These are phyloP conservation scores for Penicillium silybi DNA, from an alignment of 495 filamentous ascomycete species.

Conservation along the genomic window DNA sequence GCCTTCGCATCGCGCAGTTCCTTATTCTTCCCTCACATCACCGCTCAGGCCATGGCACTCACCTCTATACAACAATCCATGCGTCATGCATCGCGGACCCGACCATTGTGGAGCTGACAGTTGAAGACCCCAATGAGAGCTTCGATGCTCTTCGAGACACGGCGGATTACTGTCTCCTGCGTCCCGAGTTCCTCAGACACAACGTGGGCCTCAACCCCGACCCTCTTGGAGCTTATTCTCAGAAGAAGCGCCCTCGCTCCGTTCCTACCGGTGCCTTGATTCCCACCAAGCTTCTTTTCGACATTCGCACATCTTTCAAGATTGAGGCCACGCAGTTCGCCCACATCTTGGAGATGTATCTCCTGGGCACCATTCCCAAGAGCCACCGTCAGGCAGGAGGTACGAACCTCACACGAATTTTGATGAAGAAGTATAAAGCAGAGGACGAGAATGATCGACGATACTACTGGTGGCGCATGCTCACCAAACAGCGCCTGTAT, in stretches of 20 bases:
- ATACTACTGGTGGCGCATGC: slow-evolving; percentile 78
- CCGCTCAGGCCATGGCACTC: slow-evolving; percentile 68
- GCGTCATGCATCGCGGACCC: slow-evolving; percentile 55
- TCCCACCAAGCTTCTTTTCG: slow-evolving; percentile 50
- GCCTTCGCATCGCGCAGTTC: slow-evolving; percentile 89
- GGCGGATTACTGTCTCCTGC: slow-evolving; percentile 70
- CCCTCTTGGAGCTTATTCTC: slow-evolving; percentile 31
- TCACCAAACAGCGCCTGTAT: slow-evolving; percentile 78
- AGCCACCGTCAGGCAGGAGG: slow-evolving; percentile 54
- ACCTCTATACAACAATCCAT: slow-evolving; percentile 78
- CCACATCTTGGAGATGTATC: slow-evolving; percentile 82
- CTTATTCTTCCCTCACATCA: slow-evolving; percentile 88
- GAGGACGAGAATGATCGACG: slow-evolving; percentile 53
- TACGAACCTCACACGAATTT: slow-evolving; percentile 42
- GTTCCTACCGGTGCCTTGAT: slow-evolving; percentile 65
- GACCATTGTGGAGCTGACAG: slow-evolving; percentile 75
- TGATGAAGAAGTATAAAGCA: slow-evolving; percentile 53
- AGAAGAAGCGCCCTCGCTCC: slow-evolving; percentile 35
- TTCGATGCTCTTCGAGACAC: slow-evolving; percentile 89
- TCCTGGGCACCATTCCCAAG: slow-evolving; percentile 68
- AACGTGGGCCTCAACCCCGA: slow-evolving; percentile 43
- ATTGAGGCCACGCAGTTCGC: slow-evolving; percentile 85
- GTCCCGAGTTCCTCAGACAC: slow-evolving; percentile 40
- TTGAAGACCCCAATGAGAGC: slow-evolving; percentile 93
- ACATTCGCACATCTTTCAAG: slow-evolving; percentile 63